phyloP scores from a whole-genome alignment of 306 rosid species.

The Hylodesmum podocarpum region DNA sequence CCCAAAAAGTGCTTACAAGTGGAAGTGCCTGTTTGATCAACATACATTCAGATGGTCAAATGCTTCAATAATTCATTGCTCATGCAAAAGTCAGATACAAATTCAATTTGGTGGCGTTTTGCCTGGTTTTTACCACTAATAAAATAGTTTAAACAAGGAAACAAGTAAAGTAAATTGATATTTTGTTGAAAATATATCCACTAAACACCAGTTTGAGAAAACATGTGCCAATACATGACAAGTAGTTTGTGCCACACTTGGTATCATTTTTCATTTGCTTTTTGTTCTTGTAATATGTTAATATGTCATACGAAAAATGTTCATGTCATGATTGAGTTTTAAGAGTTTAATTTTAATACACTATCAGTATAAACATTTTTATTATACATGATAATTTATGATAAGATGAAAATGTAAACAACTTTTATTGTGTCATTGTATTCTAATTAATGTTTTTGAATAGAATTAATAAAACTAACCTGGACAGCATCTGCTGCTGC shows the following conservation, averaged over 20 bases:
- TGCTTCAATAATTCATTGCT: neutral
- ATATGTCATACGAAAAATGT: neutral
- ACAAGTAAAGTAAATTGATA: neutral
- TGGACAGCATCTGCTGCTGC: constrained; percentile 99
- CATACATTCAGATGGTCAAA: constrained; percentile 18
- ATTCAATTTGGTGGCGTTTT: neutral
- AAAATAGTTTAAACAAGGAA: neutral
- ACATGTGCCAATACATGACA: neutral
- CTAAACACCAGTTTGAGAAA: neutral
- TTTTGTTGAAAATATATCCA: neutral
- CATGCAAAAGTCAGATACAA: neutral
- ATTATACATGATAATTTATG: neutral
- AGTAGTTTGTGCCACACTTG: neutral
- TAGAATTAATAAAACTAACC: constrained; percentile 47
- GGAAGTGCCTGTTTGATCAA: constrained; percentile 77
- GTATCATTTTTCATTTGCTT: neutral
- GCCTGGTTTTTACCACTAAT: too few relatives aligned
- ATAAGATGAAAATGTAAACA: neutral
- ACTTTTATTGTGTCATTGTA: neutral
- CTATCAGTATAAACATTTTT: too few relatives aligned
- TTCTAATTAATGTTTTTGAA: neutral
- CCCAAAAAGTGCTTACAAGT: constrained; percentile 97
- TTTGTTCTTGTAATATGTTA: neutral
- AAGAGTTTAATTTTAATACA: neutral
- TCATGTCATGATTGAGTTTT: neutral